Percentiles rank a stretch among this genome's conserved stretches.
Conservation (phyloP, 2,329 filamentous ascomycete genomes). For the Trichoderma sp. region DNA sequence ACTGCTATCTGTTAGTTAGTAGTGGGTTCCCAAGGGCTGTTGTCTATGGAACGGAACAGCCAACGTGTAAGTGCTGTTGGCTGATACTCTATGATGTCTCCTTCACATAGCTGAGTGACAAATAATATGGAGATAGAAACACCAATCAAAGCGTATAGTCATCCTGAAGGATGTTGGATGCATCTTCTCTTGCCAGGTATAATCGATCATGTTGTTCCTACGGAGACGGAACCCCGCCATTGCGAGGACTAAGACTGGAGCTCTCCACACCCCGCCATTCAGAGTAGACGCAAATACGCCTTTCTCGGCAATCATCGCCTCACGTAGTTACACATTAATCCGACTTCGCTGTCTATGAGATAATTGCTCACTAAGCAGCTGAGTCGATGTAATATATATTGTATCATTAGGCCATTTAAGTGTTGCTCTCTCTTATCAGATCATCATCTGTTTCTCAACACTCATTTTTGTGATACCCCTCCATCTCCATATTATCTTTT, state of each 20-base stretch:
- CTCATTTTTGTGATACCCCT: neutral
- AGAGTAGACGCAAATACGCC: neutral
- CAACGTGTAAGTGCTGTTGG: neutral
- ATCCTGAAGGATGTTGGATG: neutral
- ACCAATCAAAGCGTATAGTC: neutral
- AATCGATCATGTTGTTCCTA: neutral
- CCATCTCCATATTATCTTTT: neutral
- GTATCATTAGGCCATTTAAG: neutral
- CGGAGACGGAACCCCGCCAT: slow-evolving; percentile 28
- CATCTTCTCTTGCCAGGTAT: neutral
- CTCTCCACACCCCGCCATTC: slow-evolving; percentile 15
- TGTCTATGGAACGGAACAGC: neutral
- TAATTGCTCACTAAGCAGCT: slow-evolving; percentile 10
- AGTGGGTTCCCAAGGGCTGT: neutral
- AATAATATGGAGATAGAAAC: neutral
- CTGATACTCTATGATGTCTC: neutral
- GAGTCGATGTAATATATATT: neutral
- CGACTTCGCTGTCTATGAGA: neutral
- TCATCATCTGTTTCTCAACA: neutral
- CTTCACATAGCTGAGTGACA: neutral
- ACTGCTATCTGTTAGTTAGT: neutral
- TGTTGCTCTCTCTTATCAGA: neutral
- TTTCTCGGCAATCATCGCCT: neutral
- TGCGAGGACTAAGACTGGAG: neutral
- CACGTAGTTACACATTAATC: neutral